Percentiles rank a stretch among this genome's conserved stretches.
Conservation (phyloP, 2,329 filamentous ascomycete species). For the Cercospora berteroae region DNA sequence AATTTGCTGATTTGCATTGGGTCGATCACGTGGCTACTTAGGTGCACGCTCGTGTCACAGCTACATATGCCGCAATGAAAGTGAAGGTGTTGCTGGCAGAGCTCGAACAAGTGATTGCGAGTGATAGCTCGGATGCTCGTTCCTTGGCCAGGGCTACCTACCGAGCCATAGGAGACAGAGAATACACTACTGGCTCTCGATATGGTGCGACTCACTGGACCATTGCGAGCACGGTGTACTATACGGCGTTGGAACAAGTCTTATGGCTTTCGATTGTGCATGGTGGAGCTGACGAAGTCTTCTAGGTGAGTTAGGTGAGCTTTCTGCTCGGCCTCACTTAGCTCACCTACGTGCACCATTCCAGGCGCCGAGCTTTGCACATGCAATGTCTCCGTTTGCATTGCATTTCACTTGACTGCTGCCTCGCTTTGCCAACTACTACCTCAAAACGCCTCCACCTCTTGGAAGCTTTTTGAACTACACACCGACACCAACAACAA, state of each 20-base stretch:
- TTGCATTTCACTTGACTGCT: neutral
- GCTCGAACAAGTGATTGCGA: neutral
- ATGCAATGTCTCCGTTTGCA: neutral
- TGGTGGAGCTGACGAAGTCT: neutral
- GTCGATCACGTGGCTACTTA: neutral
- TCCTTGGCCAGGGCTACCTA: neutral
- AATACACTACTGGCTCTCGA: neutral
- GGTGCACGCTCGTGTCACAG: neutral
- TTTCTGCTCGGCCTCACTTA: neutral
- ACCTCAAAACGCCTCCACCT: neutral
- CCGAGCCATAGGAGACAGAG: neutral
- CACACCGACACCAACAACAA: neutral
- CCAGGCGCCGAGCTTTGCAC: neutral
- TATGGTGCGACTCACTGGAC: neutral
- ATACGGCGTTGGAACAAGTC: neutral
- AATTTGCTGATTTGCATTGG: neutral
- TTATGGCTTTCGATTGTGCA: neutral
- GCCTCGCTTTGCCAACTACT: neutral
- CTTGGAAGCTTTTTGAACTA: neutral
- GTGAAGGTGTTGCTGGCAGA: neutral
- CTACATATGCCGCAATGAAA: neutral
- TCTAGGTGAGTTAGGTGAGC: neutral
- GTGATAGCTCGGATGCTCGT: neutral
- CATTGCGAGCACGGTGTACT: neutral
- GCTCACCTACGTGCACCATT: neutral